phyloP scores from a whole-genome alignment of 1,284 basidiomycete species.

The Cryptococcus sp. region DNA sequence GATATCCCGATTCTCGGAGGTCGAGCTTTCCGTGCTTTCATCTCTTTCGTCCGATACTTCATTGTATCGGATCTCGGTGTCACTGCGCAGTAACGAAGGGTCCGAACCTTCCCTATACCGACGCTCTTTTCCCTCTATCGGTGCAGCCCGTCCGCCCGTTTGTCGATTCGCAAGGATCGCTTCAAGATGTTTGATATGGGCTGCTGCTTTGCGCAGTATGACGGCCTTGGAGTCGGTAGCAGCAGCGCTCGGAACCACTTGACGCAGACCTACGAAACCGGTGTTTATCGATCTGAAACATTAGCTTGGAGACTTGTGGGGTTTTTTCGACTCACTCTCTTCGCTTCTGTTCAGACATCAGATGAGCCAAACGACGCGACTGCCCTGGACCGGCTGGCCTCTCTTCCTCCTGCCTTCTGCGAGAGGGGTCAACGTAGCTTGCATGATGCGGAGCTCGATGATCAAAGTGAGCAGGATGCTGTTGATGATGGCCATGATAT shows the following conservation, averaged over 20 bases:
- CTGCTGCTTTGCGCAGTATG: constrained; percentile 42
- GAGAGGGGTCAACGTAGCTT: background rate
- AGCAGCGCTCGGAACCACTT: constrained; percentile 28
- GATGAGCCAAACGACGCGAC: constrained; percentile 37
- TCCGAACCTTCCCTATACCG: too few relatives aligned
- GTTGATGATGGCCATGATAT: background rate
- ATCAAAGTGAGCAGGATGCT: background rate
- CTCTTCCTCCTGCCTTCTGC: background rate
- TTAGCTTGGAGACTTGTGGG: background rate
- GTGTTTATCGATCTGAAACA: constrained; percentile 39
- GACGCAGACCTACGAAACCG: constrained; percentile 36
- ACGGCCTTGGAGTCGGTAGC: constrained; percentile 44
- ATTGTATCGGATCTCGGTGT: too few relatives aligned
- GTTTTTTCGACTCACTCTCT: constrained; percentile 36
- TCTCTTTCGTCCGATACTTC: too few relatives aligned
- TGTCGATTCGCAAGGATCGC: background rate
- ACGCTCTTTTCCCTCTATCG: too few relatives aligned
- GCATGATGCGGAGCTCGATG: background rate
- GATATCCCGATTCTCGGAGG: too few relatives aligned
- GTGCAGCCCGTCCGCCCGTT: background rate
- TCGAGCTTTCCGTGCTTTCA: too few relatives aligned
- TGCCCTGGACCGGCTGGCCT: constrained; percentile 17
- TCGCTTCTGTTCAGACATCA: constrained; percentile 45
- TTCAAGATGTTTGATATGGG: constrained; percentile 38
- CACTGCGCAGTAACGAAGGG: too few relatives aligned